Conservation (phyloP, 1,284 basidiomycete species). For the Blastosporella zonata region DNA sequence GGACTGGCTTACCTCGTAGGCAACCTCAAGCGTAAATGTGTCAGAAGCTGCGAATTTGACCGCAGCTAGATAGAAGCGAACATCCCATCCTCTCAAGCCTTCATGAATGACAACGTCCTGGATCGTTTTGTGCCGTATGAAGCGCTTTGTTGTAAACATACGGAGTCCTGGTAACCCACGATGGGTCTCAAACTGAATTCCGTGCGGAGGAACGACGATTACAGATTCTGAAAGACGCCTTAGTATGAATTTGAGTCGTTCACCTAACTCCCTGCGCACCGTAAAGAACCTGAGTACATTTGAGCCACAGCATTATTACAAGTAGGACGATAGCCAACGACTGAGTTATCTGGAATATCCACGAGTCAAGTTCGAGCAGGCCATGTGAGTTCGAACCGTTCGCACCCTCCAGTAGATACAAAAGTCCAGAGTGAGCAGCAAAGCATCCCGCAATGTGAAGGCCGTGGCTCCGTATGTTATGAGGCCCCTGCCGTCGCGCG, state of each 20-base stretch:
- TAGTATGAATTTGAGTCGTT: conserved; percentile 4
- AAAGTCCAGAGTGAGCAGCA: conserved; percentile 31
- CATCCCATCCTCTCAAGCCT: conserved; percentile 65
- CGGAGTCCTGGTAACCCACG: conserved; percentile 48
- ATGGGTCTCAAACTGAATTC: conserved; percentile 70
- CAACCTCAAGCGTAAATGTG: conserved; percentile 40
- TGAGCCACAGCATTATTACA: conserved; percentile 27
- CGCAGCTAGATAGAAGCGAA: conserved; percentile 64
- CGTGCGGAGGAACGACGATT: conserved; percentile 59
- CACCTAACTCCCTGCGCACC: conserved; percentile 34
- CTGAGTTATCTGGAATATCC: background rate
- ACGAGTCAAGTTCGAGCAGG: background rate
- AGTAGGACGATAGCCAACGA: conserved; percentile 15
- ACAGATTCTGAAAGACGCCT: conserved; percentile 59
- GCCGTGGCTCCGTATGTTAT: conserved; percentile 27
- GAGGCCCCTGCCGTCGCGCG: conserved; percentile 37
- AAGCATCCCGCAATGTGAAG: conserved; percentile 34
- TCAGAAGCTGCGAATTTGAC: conserved; percentile 34
- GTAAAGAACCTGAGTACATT: conserved; percentile 48
- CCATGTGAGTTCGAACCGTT: conserved; percentile 1
- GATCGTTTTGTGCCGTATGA: conserved; percentile 54
- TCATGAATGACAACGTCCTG: conserved; percentile 72
- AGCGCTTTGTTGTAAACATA: conserved; percentile 46
- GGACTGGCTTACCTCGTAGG: conserved; percentile 44
- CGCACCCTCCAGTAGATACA: conserved; percentile 39